Evolutionary conservation across 2,329 filamentous ascomycete species (phyloP).

Genomic region (Sporothrix pseudoabietina): DNA sequence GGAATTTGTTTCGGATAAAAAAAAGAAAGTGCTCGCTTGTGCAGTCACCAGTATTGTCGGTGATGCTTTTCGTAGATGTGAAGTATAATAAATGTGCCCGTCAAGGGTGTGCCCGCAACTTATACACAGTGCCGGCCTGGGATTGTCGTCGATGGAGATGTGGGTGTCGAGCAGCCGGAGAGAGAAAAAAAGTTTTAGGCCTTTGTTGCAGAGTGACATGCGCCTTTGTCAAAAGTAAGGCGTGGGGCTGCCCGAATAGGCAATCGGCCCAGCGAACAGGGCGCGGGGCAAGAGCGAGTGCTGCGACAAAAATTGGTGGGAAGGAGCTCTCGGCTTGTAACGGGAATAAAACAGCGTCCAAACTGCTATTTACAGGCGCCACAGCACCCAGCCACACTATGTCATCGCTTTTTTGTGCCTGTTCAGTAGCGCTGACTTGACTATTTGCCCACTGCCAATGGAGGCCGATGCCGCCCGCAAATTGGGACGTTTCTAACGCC

Average conservation of each 20-base stretch:
- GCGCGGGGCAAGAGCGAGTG: conserved; percentile 19
- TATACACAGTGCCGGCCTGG: conserved; percentile 21
- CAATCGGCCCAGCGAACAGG: conserved; percentile 10
- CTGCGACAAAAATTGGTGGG: not conserved
- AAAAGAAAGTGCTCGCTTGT: not conserved
- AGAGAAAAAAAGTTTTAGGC: conserved; percentile 28
- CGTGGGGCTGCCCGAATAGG: conserved; percentile 15
- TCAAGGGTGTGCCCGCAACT: conserved; percentile 15
- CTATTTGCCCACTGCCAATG: not conserved
- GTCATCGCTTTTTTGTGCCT: not conserved
- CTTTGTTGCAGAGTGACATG: conserved; percentile 13
- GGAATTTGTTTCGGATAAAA: not conserved
- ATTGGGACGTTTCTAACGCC: not conserved
- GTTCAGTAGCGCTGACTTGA: not conserved
- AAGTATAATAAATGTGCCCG: not conserved
- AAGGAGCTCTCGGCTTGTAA: conserved; percentile 7
- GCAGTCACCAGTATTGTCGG: not conserved
- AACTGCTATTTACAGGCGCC: not conserved
- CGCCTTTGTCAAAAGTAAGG: conserved; percentile 22
- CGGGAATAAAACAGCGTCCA: not conserved
- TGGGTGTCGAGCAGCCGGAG: not conserved
- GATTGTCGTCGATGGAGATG: not conserved
- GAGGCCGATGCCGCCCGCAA: conserved; percentile 18
- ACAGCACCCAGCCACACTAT: conserved; percentile 23
- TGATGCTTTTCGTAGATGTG: not conserved